Conservation (phyloP, 2,329 filamentous ascomycete genomes). For the Cladophialophora bantiana region DNA sequence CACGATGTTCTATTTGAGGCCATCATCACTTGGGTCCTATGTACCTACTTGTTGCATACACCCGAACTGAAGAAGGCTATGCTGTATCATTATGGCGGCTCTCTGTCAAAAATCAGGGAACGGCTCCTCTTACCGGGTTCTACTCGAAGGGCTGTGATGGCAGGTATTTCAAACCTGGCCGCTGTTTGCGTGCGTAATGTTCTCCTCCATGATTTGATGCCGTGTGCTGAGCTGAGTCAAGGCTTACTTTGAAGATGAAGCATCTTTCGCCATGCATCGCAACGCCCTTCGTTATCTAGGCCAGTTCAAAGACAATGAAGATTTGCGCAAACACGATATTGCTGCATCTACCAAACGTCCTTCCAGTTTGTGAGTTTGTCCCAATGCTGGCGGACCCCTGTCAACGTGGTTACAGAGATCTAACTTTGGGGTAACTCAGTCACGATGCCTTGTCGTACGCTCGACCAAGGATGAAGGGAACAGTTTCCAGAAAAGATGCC, state of each 20-base stretch:
- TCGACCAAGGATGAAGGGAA: constrained; percentile 9
- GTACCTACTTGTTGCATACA: constrained; percentile 17
- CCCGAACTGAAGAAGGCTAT: constrained; percentile 23
- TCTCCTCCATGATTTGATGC: not conserved
- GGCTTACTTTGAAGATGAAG: constrained; percentile 16
- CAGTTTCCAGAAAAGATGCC: too few relatives aligned
- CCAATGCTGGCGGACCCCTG: not conserved
- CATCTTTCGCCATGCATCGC: constrained; percentile 12
- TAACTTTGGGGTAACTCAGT: not conserved
- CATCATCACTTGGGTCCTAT: constrained; percentile 26
- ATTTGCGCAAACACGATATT: not conserved
- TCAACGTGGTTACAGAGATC: constrained; percentile 3
- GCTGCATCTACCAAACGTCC: constrained; percentile 7
- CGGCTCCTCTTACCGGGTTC: constrained; percentile 6
- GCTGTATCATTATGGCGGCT: constrained; percentile 29
- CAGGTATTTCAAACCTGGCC: constrained; percentile 27
- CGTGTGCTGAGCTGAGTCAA: not conserved
- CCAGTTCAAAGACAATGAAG: constrained; percentile 4
- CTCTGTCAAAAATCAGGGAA: constrained; percentile 20
- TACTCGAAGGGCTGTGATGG: constrained; percentile 23
- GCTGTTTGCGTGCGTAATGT: constrained; percentile 26
- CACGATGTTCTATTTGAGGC: constrained; percentile 33
- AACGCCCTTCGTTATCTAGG: constrained; percentile 9
- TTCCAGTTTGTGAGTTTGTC: not conserved
- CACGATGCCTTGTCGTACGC: constrained; percentile 15